phyloP scores from a whole-genome alignment of 345 rosid genomes.

The Heritiera littoralis region DNA sequence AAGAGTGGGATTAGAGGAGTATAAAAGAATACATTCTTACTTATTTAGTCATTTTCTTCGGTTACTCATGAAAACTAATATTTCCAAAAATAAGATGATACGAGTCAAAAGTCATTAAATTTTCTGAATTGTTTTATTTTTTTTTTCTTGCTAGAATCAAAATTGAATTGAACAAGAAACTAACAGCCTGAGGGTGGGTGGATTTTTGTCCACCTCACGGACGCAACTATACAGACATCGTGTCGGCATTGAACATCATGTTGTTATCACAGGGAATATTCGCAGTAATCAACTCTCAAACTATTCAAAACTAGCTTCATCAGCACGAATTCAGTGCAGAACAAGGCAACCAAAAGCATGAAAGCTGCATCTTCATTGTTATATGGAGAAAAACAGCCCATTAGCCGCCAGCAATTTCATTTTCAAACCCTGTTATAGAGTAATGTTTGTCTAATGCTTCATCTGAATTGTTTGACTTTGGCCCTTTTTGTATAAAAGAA shows the following conservation, averaged over 20 bases:
- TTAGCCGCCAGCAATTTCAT: neutral
- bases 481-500: neutral
- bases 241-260: neutral
- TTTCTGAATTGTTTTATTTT: neutral
- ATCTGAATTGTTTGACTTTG: neutral
- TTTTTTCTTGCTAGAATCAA: neutral
- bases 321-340: neutral
- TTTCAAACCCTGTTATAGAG: neutral
- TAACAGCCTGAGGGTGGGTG: neutral
- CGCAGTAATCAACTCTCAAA: neutral
- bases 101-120: neutral
- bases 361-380: neutral
- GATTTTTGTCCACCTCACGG: neutral
- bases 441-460: neutral
- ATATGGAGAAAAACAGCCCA: neutral
- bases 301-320: neutral
- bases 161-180: neutral
- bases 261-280: neutral
- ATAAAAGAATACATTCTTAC: neutral
- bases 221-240: neutral
- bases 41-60: neutral
- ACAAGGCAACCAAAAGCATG: neutral
- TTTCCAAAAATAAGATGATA: neutral
- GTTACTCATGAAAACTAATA: neutral
- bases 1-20: neutral